These are phyloP conservation scores for Claviceps lovelessii DNA, from an alignment of 2,329 filamentous ascomycete genomes.

Conservation along the genomic window DNA sequence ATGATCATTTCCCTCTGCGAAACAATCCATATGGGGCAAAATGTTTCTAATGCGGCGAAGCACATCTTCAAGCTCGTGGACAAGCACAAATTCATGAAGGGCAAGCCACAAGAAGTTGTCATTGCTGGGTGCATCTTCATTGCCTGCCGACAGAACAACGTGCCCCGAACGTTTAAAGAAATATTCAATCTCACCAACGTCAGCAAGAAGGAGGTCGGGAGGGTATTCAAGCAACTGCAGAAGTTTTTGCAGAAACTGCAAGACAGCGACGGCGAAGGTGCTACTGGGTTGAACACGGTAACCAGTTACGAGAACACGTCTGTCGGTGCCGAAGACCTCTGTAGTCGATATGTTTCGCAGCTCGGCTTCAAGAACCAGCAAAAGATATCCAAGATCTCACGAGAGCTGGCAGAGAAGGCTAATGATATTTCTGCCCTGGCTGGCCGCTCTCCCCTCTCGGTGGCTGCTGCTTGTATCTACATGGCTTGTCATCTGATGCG, in stretches of 20 bases:
- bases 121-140: conserved; percentile 97
- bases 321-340: conserved; percentile 71
- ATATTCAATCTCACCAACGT: conserved; percentile 89
- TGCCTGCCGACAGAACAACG: conserved; percentile 77
- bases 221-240: conserved; percentile 88
- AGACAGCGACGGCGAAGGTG: conserved; percentile 36
- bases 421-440: conserved; percentile 67
- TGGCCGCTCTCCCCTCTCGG: conserved; percentile 83
- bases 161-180: conserved; percentile 83
- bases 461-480: conserved; percentile 91
- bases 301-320: conserved; percentile 62
- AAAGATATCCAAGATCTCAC: conserved; percentile 65
- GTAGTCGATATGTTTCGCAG: conserved; percentile 76
- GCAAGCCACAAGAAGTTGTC: conserved; percentile 84
- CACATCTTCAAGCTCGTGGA: conserved; percentile 91
- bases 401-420: conserved; percentile 64
- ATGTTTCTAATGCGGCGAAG: conserved; percentile 79
- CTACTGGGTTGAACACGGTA: conserved; percentile 38
- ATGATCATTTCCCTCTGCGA: conserved; percentile 83
- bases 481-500: conserved; percentile 83
- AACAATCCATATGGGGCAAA: conserved; percentile 63
- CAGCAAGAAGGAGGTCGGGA: conserved; percentile 91
- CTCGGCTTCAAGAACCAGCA: conserved; percentile 59
- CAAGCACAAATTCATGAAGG: conserved; percentile 86
- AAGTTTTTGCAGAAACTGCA: conserved; percentile 68